A percentile compares a stretch with the other conserved stretches of the same genome.
phyloP scores from a whole-genome alignment of 2,329 filamentous ascomycete species.

The Colletotrichum sp. region DNA sequence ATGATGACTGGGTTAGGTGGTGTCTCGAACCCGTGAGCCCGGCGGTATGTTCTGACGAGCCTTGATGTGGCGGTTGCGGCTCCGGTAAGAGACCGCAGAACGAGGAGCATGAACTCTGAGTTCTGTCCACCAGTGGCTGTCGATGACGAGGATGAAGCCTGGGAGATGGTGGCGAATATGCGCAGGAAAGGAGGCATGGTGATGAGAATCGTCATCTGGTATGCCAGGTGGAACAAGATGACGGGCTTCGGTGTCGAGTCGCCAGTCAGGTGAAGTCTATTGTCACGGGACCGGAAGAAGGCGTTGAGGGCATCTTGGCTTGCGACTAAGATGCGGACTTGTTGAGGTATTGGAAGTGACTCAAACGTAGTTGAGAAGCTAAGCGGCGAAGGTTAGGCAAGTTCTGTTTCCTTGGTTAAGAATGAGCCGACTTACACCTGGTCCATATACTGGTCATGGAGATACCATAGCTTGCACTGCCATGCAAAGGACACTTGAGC shows the following conservation, averaged over 20 bases:
- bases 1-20: conserved; percentile 20
- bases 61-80: conserved; percentile 13
- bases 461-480: conserved; percentile 23
- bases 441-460: conserved; percentile 23
- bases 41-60: conserved; percentile 16
- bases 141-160: not conserved
- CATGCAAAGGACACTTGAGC: conserved; percentile 19
- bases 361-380: conserved; percentile 21
- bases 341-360: conserved; percentile 18
- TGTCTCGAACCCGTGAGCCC: conserved; percentile 8
- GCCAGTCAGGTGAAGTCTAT: conserved; percentile 7
- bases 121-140: not conserved
- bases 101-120: conserved; percentile 14
- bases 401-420: not conserved
- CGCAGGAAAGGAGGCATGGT: conserved; percentile 21
- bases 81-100: conserved; percentile 18
- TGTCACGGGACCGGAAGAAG: conserved; percentile 18
- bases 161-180: conserved; percentile 15
- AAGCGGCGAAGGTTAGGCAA: not conserved
- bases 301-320: conserved; percentile 20
- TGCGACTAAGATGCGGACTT: conserved; percentile 18
- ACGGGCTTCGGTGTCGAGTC: conserved; percentile 17
- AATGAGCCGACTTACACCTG: conserved; percentile 11
- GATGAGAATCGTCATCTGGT: conserved; percentile 22
- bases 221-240: conserved; percentile 20